Base-by-base conservation (phyloP, 2,329 filamentous ascomycete genomes). In the Aspergillus alliaceus region DNA sequence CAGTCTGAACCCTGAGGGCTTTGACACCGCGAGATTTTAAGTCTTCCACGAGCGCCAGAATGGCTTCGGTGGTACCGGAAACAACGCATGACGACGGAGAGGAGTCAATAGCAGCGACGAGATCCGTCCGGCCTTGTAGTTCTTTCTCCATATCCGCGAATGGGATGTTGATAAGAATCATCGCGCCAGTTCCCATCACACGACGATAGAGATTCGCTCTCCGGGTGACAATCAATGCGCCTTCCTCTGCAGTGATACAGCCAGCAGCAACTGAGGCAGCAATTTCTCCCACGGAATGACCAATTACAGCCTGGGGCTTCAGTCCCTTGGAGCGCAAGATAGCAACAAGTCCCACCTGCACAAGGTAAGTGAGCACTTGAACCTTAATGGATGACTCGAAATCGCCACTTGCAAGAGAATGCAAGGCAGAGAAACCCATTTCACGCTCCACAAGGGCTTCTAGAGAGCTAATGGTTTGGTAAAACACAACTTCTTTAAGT, bases 221-320 rank as follows among this genome's bases (percentile, higher is more conserved):
- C 11, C 69, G 64, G 1, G 69, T 68, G 5, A 76, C 71, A 22
- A 78, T 58, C 3, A 75, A 49, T 1, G 70, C 64, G 1, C 75
- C 77, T 51, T 79, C 75, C 25, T 68, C 59, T 0, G 72, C 1
- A 3, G 60, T 42, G 9, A 64, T 25, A 6, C 47, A 53, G 1
- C 62, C 62, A 25, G 60, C 57, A 22, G 68, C 69, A 18, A 77
- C 74, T 2, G 71, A 61, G 2, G 75, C 75, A 2, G 76, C 75
- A 8, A 77, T 74, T 57, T 79, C 76, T 2, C 76, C 76, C 1
- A 77, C 69, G 0, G 76, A 78, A 53, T 79, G 76, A 2, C 76
- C 76, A 37, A 78, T 71, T 4, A 79, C 64, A 0, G 75, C 75
- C 7, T 68, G 53, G 31, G 0, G 73, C 29, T 0, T 72, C n/a